Percentiles rank a stretch among this genome's conserved stretches.
phyloP scores from a whole-genome alignment of 2,329 filamentous ascomycete species.

The Chaetoscypha palmicola region DNA sequence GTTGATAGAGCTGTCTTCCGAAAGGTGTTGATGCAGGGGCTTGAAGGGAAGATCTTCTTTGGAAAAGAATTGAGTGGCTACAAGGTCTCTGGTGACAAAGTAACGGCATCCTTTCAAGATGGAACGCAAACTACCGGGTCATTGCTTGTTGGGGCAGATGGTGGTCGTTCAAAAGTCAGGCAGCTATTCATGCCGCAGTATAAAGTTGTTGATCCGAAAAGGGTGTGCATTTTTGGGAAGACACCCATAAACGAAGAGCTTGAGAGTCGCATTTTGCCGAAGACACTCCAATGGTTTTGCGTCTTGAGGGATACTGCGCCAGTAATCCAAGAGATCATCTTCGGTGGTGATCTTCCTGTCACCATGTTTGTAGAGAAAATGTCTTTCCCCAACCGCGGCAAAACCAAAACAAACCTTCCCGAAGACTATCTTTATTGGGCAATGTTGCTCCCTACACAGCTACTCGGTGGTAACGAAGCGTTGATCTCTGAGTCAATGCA shows the following conservation, averaged over 20 bases:
- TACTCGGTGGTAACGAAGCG: not conserved
- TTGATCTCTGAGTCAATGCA: conserved; percentile 10
- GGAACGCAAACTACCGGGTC: conserved; percentile 29
- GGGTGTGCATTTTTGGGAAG: conserved; percentile 36
- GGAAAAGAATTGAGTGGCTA: conserved; percentile 28
- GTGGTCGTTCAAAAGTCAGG: conserved; percentile 31
- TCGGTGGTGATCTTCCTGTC: conserved; percentile 14
- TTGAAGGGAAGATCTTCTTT: conserved; percentile 29
- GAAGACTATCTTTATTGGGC: conserved; percentile 34
- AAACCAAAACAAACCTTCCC: conserved; percentile 8
- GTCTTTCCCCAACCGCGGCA: conserved; percentile 16
- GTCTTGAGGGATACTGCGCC: conserved; percentile 12
- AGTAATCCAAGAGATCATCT: not conserved
- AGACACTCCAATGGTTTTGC: conserved; percentile 24
- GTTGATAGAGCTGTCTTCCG: conserved; percentile 33
- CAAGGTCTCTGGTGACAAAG: conserved; percentile 9
- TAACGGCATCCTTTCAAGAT: conserved; percentile 31
- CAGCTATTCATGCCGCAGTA: conserved; percentile 33
- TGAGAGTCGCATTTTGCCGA: conserved; percentile 11
- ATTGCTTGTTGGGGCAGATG: conserved; percentile 37
- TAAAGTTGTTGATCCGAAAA: conserved; percentile 33
- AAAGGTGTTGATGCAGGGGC: conserved; percentile 27
- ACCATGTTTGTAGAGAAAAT: conserved; percentile 24
- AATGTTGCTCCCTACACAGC: not conserved
- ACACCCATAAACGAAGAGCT: conserved; percentile 30